Conservation (phyloP, 225 moss, liverwort and hornwort species). For the Marchantia polymorpha region DNA sequence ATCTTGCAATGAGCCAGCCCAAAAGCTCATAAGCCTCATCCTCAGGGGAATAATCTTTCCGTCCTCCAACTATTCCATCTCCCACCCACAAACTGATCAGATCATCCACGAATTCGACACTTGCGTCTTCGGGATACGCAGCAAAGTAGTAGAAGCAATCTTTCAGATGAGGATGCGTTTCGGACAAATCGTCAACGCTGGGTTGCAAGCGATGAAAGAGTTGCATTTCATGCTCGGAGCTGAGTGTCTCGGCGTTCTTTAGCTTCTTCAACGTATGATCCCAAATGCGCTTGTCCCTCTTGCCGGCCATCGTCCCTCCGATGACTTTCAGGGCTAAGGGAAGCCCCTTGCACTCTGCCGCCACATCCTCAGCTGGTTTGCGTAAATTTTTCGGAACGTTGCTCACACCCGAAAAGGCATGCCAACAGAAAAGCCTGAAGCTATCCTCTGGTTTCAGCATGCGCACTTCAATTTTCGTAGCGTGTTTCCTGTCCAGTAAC, state of each 20-base stretch:
- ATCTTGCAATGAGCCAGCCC: no score
- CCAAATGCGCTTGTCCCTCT: constrained; percentile 20
- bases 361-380: constrained; percentile 1
- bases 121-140: no score
- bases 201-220: constrained; percentile 28
- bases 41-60: no score
- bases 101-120: no score
- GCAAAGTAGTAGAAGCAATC: no score
- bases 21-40: no score
- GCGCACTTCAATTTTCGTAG: constrained; percentile 18
- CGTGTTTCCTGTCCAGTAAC: background rate
- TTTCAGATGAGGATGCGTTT: no score
- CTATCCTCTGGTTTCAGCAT: constrained; percentile 29
- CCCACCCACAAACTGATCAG: no score
- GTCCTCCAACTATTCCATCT: no score
- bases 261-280: background rate
- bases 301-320: constrained; percentile 30
- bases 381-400: constrained; percentile 11
- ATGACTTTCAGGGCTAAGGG: constrained; percentile 45
- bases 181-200: no score
- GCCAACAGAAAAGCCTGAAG: constrained; percentile 45
- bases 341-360: constrained; percentile 34
- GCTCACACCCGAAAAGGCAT: constrained; percentile 31
- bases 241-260: constrained; percentile 21
- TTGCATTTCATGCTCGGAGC: constrained; percentile 32